Evolutionary conservation across 1,284 basidiomycete genomes (phyloP).

Genomic region (Gymnopus androsaceus): DNA sequence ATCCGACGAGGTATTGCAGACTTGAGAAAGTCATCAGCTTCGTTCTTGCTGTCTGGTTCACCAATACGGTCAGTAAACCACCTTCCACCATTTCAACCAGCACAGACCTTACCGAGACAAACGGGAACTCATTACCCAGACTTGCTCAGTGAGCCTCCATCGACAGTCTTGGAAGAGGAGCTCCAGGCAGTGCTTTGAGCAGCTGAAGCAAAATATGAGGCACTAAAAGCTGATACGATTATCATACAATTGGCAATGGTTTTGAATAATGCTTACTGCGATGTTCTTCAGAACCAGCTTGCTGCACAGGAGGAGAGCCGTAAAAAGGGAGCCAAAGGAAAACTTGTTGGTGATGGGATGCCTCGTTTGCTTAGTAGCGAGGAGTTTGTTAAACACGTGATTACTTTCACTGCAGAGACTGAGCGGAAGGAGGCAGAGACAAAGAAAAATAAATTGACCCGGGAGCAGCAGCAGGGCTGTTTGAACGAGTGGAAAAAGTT

Average conservation of each 20-base stretch:
- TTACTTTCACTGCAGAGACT: conserved; percentile 7
- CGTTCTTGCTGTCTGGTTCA: conserved; percentile 16
- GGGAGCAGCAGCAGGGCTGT: not conserved
- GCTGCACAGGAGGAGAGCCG: conserved; percentile 4
- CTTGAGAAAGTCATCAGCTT: not conserved
- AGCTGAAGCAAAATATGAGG: conserved; percentile 9
- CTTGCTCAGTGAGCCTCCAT: conserved; percentile 15
- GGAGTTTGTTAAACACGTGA: conserved; percentile 13
- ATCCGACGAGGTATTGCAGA: not conserved
- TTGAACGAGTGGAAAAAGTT: not conserved
- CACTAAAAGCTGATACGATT: conserved; percentile 13
- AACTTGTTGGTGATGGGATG: conserved; percentile 24
- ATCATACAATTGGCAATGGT: not conserved
- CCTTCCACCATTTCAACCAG: conserved; percentile 5
- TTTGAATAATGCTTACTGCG: not conserved
- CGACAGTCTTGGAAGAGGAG: conserved; percentile 17
- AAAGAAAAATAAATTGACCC: not conserved
- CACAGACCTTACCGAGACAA: conserved; percentile 15
- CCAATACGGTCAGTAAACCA: conserved; percentile 15
- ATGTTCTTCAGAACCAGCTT: not conserved
- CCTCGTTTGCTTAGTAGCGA: conserved; percentile 21
- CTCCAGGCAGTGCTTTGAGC: conserved; percentile 17
- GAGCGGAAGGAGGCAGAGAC: conserved; percentile 6
- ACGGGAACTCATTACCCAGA: conserved; percentile 7
- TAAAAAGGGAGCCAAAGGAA: conserved; percentile 18